Evolutionary conservation across 352 stramenopile genomes (phyloP).

Genomic region (Phytophthora pistaciae): DNA sequence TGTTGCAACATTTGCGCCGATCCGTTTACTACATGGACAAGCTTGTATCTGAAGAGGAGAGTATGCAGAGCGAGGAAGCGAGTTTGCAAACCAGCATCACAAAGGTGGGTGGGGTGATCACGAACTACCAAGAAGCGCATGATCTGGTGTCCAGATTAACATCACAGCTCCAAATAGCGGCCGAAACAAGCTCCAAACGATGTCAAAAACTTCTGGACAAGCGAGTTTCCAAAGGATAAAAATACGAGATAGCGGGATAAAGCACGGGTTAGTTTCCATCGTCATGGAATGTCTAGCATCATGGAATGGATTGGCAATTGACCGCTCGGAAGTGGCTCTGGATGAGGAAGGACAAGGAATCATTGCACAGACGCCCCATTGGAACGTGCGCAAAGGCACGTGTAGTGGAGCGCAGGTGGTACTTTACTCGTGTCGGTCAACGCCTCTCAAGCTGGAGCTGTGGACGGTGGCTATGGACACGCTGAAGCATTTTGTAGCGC

Average conservation of each 20-base stretch:
- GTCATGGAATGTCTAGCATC: conserved; percentile 27
- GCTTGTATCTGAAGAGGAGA: conserved; percentile 59
- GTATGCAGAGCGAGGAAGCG: conserved; percentile 47
- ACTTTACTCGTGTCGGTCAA: conserved; percentile 49
- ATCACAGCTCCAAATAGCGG: conserved; percentile 44
- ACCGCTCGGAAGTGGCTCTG: conserved; percentile 27
- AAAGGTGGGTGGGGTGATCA: conserved; percentile 40
- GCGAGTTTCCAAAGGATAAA: conserved; percentile 25
- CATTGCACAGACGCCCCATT: conserved; percentile 38
- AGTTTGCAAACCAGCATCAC: conserved; percentile 45
- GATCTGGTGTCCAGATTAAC: conserved; percentile 48
- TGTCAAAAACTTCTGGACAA: conserved; percentile 43
- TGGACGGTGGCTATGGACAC: conserved; percentile 39
- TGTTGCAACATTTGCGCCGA: conserved; percentile 70
- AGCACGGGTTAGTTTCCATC: neutral
- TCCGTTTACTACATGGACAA: conserved; percentile 75
- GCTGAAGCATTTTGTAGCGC: conserved; percentile 37
- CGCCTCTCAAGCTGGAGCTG: conserved; percentile 42
- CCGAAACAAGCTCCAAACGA: conserved; percentile 42
- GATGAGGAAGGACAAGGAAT: conserved; percentile 22
- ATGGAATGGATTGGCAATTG: conserved; percentile 36
- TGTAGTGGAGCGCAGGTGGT: conserved; percentile 37
- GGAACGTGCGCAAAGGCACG: conserved; percentile 45
- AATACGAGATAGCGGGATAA: conserved; percentile 21
- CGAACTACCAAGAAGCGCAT: conserved; percentile 49